Conservation (phyloP, 2,329 filamentous ascomycete species). For the Aspergillus brunneoviolaceus region DNA sequence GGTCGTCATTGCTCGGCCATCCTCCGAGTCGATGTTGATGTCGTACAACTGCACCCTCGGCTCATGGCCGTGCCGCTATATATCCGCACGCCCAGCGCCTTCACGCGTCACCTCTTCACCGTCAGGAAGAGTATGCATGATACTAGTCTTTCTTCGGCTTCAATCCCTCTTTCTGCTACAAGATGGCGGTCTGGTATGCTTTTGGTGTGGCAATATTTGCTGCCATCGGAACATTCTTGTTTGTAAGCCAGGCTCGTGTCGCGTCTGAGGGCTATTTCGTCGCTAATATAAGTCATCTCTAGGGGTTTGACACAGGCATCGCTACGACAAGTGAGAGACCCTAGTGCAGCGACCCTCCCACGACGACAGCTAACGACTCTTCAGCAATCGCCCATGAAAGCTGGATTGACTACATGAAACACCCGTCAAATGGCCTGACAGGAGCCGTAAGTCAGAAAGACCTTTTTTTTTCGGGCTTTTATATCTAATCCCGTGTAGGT, state of each 20-base stretch:
- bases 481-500: slow-evolving; percentile 37
- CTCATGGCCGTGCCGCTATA: slow-evolving; percentile 6
- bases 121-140: neutral
- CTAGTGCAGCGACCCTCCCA: neutral
- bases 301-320: slow-evolving; percentile 62
- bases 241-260: slow-evolving; percentile 41
- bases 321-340: slow-evolving; percentile 54
- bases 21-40: slow-evolving; percentile 24
- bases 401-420: slow-evolving; percentile 59
- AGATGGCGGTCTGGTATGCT: slow-evolving; percentile 47
- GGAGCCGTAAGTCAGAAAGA: slow-evolving; percentile 46
- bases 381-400: slow-evolving; percentile 59
- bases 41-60: slow-evolving; percentile 9
- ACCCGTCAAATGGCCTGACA: slow-evolving; percentile 56
- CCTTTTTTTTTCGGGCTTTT: neutral
- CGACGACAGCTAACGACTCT: neutral
- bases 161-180: slow-evolving; percentile 10
- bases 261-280: neutral
- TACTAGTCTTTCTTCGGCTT: neutral
- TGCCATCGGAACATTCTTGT: slow-evolving; percentile 60
- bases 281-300: slow-evolving; percentile 5
- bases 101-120: neutral
- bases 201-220: slow-evolving; percentile 57
- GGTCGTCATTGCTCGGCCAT: slow-evolving; percentile 23
- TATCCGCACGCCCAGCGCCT: neutral